Evolutionary conservation across 129 eudicot species (phyloP), one percentile per base, ranked within the genome.

Genomic region (Sambucus nigra): DNA sequence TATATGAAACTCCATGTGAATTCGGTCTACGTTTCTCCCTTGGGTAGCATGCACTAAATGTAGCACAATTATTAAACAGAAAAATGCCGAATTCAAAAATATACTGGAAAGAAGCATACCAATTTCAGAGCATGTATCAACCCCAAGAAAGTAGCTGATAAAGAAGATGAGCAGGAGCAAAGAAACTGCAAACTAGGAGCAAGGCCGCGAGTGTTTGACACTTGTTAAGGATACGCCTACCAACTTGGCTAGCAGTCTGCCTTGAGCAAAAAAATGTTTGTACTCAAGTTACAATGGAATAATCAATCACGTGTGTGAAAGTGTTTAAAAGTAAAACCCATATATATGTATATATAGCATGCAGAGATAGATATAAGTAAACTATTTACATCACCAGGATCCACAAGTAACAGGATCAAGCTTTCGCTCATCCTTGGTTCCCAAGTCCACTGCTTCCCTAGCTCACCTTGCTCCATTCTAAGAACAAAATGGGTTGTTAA

Each of bases 341-440:
- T n/a, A n/a, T 17, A 7, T 17, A 15, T 40, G 47, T 40, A 2
- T 40, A 15, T 40, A 15, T 14, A 13, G 3, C 9, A 2, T 12
- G 25, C 4, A 7, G 13, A 16, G 31, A 25, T 12, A 42, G 63
- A 57, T 0, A 51, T 14, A 39, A 56, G 50, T 50, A 24, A 20
- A 18, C 18, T 42, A 61, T 25, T 84, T 86, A 91, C 98, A 79
- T 91, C 98, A 64, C 77, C 87, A 25, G 95, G 94, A 66, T 91
- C 98, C 74, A 82, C 85, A 69, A 91, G 89, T 68, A 86, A 61
- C 57, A 91, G 98, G 47, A 91, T 79, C 72, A 91, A 59, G 79
- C 94, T 81, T 60, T 76, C 85, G 59, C 86, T 77, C 94, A 91
- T 91, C 75, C 82, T 75, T 28, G 98, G 86, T 51, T 91, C 98